Evolutionary conservation across 169 alveolate species (phyloP).

Genomic region (Cytauxzoon felis): DNA sequence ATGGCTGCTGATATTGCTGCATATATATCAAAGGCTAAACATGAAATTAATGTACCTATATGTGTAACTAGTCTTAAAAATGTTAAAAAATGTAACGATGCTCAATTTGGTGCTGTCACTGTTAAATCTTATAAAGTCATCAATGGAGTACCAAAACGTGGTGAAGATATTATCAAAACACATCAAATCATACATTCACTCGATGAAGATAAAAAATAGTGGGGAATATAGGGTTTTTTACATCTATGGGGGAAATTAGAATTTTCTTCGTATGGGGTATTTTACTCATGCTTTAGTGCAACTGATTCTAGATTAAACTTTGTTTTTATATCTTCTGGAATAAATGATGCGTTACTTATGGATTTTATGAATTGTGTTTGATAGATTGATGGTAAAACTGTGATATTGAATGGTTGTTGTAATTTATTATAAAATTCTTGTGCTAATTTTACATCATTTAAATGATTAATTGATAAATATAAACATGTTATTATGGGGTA

Average conservation of each 20-base stretch:
- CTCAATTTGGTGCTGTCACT: slow-evolving; percentile 70
- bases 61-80: slow-evolving; percentile 64
- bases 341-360: too few species aligned
- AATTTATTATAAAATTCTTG: too few species aligned
- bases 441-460: not conserved
- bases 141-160: slow-evolving; percentile 52
- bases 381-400: too few species aligned
- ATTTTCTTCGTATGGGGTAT: too few species aligned
- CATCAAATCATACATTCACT: slow-evolving; percentile 14
- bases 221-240: too few species aligned
- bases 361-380: too few species aligned
- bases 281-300: too few species aligned
- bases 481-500: not conserved
- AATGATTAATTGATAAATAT: not conserved
- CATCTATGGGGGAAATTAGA: too few species aligned
- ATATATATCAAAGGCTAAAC: slow-evolving; percentile 63
- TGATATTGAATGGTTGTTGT: too few species aligned
- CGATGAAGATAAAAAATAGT: not conserved
- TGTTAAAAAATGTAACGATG: slow-evolving; percentile 50
- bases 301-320: too few species aligned
- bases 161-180: slow-evolving; percentile 33
- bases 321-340: too few species aligned
- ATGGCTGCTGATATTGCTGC: slow-evolving; percentile 76
- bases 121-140: slow-evolving; percentile 54
- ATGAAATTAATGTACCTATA: slow-evolving; percentile 42